Evolutionary conservation across 2,329 filamentous ascomycete genomes (phyloP).

Genomic region (Phyllosticta citribraziliensis): DNA sequence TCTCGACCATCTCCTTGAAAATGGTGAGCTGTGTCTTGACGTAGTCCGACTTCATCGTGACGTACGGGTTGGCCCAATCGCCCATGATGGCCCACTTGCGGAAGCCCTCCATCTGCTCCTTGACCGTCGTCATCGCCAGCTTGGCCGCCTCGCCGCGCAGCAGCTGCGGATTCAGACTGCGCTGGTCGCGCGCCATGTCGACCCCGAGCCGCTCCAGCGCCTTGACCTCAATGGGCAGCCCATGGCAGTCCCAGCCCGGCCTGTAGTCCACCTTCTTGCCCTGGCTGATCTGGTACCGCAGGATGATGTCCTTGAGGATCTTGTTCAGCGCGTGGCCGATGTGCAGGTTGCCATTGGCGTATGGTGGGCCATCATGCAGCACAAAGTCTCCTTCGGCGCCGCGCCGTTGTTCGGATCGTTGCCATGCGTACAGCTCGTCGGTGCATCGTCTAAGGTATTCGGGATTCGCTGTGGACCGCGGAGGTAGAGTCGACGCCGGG

Average conservation of each 20-base stretch:
- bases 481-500: conserved; percentile 39
- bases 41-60: conserved; percentile 67
- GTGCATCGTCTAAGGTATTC: conserved; percentile 65
- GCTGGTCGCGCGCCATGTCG: conserved; percentile 19
- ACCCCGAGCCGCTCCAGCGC: conserved; percentile 54
- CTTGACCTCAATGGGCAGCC: conserved; percentile 93
- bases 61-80: conserved; percentile 69
- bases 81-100: conserved; percentile 67
- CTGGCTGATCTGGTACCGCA: conserved; percentile 68
- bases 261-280: conserved; percentile 71
- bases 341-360: conserved; percentile 87
- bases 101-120: conserved; percentile 65
- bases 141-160: conserved; percentile 55
- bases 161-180: conserved; percentile 39
- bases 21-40: conserved; percentile 66
- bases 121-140: conserved; percentile 58
- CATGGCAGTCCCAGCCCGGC: conserved; percentile 97
- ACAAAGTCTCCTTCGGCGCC: conserved; percentile 48
- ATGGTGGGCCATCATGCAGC: conserved; percentile 91
- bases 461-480: conserved; percentile 29
- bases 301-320: conserved; percentile 88
- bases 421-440: conserved; percentile 86
- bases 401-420: conserved; percentile 45
- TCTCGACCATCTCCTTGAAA: conserved; percentile 64
- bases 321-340: conserved; percentile 95